phyloP scores from a whole-genome alignment of 257 asterid species.

The Solanum chmielewskii region DNA sequence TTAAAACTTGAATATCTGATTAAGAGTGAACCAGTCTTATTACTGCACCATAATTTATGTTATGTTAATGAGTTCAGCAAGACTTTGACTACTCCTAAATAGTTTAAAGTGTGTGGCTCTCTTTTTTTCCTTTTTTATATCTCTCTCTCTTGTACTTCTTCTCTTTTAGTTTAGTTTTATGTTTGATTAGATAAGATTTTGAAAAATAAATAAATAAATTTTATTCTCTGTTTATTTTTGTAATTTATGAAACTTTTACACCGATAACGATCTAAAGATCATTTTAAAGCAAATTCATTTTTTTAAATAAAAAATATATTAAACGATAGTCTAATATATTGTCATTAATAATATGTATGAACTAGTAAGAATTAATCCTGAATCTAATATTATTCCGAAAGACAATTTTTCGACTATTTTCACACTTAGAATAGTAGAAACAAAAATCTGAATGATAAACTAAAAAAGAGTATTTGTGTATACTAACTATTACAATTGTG shows the following conservation, averaged over 20 bases:
- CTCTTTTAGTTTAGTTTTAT: not conserved
- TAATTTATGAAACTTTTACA: too few relatives aligned
- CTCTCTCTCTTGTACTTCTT: not conserved
- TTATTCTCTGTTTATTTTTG: too few relatives aligned
- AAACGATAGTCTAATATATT: too few relatives aligned
- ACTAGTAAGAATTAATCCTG: not conserved
- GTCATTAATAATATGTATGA: too few relatives aligned
- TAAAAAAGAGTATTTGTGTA: not conserved
- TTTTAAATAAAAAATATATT: too few relatives aligned
- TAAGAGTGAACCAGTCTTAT: too few relatives aligned
- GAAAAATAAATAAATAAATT: too few relatives aligned
- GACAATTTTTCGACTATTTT: not conserved
- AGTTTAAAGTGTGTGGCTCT: not conserved
- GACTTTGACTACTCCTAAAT: not conserved
- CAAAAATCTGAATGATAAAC: not conserved
- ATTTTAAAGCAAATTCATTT: not conserved
- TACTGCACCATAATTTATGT: too few relatives aligned
- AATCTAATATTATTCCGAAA: too few relatives aligned
- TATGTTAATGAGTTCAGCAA: not conserved
- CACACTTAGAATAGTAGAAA: not conserved
- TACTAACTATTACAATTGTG: not conserved
- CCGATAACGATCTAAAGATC: not conserved
- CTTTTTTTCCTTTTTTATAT: not conserved
- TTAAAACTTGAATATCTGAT: rapidly evolving
- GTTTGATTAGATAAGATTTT: not conserved